These are phyloP conservation scores for Populus trichocarpa DNA, from an alignment of 441 rosid genomes.

Conservation along the genomic window DNA sequence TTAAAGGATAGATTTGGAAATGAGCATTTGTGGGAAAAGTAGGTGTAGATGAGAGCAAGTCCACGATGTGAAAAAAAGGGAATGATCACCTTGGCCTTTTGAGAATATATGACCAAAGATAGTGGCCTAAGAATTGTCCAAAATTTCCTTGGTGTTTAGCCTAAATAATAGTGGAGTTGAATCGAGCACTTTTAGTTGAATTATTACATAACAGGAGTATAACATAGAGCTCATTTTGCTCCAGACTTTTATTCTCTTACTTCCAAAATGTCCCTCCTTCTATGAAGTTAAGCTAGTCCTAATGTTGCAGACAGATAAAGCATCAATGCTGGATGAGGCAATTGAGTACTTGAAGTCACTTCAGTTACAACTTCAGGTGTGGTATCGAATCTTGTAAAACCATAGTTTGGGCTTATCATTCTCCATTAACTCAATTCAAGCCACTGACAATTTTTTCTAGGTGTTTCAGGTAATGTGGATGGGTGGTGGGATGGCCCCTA, in stretches of 20 bases:
- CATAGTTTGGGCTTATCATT: neutral
- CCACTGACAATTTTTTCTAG: constrained; percentile 8
- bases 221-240: neutral
- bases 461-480: constrained; percentile 63
- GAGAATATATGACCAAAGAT: neutral
- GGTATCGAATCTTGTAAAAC: neutral
- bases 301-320: constrained; percentile 61
- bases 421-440: neutral
- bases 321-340: constrained; percentile 79
- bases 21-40: neutral
- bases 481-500: constrained; percentile 67
- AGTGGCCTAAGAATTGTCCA: neutral
- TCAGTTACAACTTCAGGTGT: constrained; percentile 70
- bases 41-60: neutral
- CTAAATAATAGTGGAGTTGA: neutral
- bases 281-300: constrained; percentile 12
- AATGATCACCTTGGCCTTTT: neutral
- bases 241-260: neutral
- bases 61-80: neutral
- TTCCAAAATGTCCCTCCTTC: neutral
- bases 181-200: neutral
- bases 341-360: constrained; percentile 76
- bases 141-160: neutral
- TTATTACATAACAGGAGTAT: neutral
- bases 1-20: neutral